phyloP scores from a whole-genome alignment of 768 basidiomycete species.

The Suillus sp. region DNA sequence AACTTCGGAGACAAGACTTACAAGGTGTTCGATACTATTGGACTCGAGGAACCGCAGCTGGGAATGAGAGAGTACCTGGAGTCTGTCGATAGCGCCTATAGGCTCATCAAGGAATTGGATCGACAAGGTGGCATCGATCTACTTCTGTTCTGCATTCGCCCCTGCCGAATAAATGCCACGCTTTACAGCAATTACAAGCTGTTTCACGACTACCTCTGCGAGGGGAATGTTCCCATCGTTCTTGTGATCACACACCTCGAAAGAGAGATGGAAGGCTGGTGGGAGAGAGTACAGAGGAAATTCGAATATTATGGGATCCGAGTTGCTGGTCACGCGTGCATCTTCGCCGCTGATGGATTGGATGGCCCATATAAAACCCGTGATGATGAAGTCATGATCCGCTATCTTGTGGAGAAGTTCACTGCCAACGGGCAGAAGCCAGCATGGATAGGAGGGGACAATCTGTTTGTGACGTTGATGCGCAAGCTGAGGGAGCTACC shows the following conservation, averaged over 20 bases:
- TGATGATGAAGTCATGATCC: conserved; percentile 31
- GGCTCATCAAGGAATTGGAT: conserved; percentile 27
- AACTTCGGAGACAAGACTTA: conserved; percentile 13
- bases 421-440: background rate
- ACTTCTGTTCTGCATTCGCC: conserved; percentile 42
- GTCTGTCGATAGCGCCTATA: conserved; percentile 31
- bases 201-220: conserved; percentile 43
- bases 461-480: conserved; percentile 23
- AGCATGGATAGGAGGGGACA: conserved; percentile 14
- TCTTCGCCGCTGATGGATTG: conserved; percentile 36
- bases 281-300: conserved; percentile 30
- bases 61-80: conserved; percentile 30
- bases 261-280: conserved; percentile 41
- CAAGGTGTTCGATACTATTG: conserved; percentile 34
- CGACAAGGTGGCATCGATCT: conserved; percentile 33
- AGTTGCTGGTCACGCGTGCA: conserved; percentile 41
- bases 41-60: too few relatives aligned
- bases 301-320: conserved; percentile 31
- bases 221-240: conserved; percentile 41
- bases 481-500: conserved; percentile 21
- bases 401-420: conserved; percentile 24
- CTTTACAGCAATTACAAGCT: conserved; percentile 42
- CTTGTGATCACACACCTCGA: conserved; percentile 44
- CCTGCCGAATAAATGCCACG: conserved; percentile 32
- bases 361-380: conserved; percentile 33